phyloP scores from a whole-genome alignment of 768 basidiomycete species.

The Mycena vitilis region DNA sequence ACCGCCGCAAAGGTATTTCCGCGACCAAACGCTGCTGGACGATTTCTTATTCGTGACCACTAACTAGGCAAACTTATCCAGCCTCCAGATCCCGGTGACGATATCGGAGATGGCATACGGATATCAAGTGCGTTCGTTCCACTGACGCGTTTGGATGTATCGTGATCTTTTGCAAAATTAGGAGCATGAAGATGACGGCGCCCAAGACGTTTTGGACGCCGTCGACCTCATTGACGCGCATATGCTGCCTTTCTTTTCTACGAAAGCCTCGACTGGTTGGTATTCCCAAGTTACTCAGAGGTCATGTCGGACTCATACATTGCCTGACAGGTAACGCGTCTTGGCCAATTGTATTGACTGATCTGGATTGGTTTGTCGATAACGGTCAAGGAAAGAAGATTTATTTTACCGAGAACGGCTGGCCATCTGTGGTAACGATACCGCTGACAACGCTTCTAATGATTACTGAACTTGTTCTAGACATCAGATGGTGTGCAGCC shows the following conservation, averaged over 20 bases:
- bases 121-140: conserved; percentile 52
- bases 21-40: no score
- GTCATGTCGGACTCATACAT: conserved; percentile 6
- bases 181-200: conserved; percentile 60
- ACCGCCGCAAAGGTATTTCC: conserved; percentile 14
- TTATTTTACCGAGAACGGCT: conserved; percentile 67
- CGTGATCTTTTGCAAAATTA: conserved; percentile 10
- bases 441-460: background rate
- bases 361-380: conserved; percentile 76
- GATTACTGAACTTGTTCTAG: conserved; percentile 7
- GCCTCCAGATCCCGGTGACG: conserved; percentile 73
- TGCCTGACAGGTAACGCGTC: conserved; percentile 59
- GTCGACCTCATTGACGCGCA: conserved; percentile 76
- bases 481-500: conserved; percentile 72
- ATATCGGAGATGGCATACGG: conserved; percentile 75
- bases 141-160: background rate
- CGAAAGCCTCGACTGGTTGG: conserved; percentile 66
- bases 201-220: conserved; percentile 65
- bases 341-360: conserved; percentile 70
- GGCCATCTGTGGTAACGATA: conserved; percentile 64
- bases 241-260: conserved; percentile 77
- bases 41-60: conserved; percentile 45
- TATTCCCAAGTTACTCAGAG: background rate
- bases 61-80: conserved; percentile 61
- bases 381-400: conserved; percentile 79